These are phyloP conservation scores for Penicillium canescens DNA, from an alignment of 495 filamentous ascomycete genomes.

Conservation along the genomic window DNA sequence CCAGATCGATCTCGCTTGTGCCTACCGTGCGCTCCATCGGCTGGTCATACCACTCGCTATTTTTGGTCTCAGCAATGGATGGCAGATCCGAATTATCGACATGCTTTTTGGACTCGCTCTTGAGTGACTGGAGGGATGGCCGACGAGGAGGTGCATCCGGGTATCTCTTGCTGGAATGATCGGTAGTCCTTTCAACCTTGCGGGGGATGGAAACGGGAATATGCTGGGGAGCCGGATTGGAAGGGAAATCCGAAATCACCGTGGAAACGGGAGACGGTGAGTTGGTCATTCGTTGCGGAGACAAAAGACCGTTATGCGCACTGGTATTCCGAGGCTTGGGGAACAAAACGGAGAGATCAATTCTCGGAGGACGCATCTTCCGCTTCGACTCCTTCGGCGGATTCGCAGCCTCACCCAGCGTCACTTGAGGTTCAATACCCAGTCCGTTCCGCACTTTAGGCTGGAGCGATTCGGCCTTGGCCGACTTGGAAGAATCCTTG, in stretches of 20 bases:
- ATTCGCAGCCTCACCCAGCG: slow-evolving; percentile 23
- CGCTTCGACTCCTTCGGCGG: slow-evolving; percentile 39
- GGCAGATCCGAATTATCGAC: slow-evolving; percentile 20
- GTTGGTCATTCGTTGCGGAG: slow-evolving; percentile 45
- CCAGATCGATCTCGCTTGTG: slow-evolving; percentile 41
- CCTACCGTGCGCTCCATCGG: slow-evolving; percentile 35
- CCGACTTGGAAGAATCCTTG: slow-evolving; percentile 26
- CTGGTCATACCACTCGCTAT: slow-evolving; percentile 27
- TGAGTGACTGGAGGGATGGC: slow-evolving; percentile 2
- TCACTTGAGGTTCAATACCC: slow-evolving; percentile 24
- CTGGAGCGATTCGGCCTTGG: slow-evolving; percentile 20
- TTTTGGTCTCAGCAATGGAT: slow-evolving; percentile 23
- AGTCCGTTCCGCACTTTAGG: slow-evolving; percentile 24
- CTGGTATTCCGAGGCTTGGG: slow-evolving; percentile 39
- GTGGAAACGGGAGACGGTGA: slow-evolving; percentile 45
- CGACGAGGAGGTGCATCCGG: slow-evolving; percentile 30
- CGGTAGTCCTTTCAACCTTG: slow-evolving; percentile 15
- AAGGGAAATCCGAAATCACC: slow-evolving; percentile 29
- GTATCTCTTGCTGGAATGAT: slow-evolving; percentile 18
- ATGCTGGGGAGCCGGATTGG: not conserved
- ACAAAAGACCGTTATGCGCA: slow-evolving; percentile 34
- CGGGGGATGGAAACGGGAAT: too few relatives aligned
- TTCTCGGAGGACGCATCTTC: slow-evolving; percentile 40
- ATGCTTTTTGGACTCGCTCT: slow-evolving; percentile 10
- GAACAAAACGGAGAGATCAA: slow-evolving; percentile 49